Evolutionary conservation across 176 grass and related monocot species (phyloP).

Genomic region (Juncus inflexus): DNA sequence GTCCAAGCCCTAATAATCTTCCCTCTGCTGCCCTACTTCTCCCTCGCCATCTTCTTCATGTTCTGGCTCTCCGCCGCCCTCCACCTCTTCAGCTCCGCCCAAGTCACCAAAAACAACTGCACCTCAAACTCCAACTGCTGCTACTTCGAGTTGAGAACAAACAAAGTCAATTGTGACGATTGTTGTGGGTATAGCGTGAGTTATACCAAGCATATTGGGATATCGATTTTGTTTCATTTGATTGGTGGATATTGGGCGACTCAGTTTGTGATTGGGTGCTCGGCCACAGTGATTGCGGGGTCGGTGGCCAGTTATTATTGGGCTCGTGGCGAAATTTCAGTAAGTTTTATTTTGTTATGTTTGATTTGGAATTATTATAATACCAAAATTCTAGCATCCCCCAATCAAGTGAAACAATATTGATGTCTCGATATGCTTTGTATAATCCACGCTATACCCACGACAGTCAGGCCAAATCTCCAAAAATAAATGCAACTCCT

Average conservation of each 20-base stretch:
- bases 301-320: slow-evolving; percentile 98
- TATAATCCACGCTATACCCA: slow-evolving; percentile 90
- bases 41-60: slow-evolving; percentile 90
- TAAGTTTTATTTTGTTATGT: slow-evolving; percentile 36
- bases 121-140: slow-evolving; percentile 77
- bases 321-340: slow-evolving; percentile 81
- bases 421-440: slow-evolving; percentile 79
- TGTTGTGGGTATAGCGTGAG: slow-evolving; percentile 92
- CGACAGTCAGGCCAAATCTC: slow-evolving; percentile 38
- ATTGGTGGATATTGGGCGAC: slow-evolving; percentile 96
- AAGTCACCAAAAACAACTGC: slow-evolving; percentile 85
- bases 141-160: slow-evolving; percentile 71
- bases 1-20: slow-evolving; percentile 96
- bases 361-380: too few species aligned
- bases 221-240: slow-evolving; percentile 91
- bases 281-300: slow-evolving; percentile 82
- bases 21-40: slow-evolving; percentile 66
- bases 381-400: slow-evolving; percentile 46
- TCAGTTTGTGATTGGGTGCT: slow-evolving; percentile 87
- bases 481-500: slow-evolving; percentile 36
- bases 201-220: slow-evolving; percentile 86
- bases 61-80: slow-evolving; percentile 94
- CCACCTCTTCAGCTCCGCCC: slow-evolving; percentile 94
- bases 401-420: slow-evolving; percentile 95
- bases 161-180: slow-evolving; percentile 86